Evolutionary conservation across 805 yeast species (phyloP), one percentile per base, ranked within the genome.

Genomic region (Priceomyces medius): DNA sequence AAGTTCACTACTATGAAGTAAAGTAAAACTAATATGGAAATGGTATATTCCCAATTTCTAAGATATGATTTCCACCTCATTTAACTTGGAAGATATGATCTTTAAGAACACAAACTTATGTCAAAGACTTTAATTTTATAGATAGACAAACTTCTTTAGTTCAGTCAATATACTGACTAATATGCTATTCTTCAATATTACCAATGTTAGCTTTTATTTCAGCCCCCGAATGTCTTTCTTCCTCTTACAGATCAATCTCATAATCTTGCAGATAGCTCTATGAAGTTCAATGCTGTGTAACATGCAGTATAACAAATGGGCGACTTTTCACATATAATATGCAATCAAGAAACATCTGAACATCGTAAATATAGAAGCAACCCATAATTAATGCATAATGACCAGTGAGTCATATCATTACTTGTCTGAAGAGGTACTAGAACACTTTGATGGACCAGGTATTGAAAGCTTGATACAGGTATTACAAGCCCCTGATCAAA

Each of bases 381-480:
- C 12, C 31, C 31, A 28, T 28, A 16, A 17, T 26, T 26, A 9
- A 26, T 26, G 16, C 29, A 34, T 17, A 19, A 48, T 51, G 52
- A 41, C 45, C 31, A 44, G 24, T 9, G 40, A 38, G 21, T 12
- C 37, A 19, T 51, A 45, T 39, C 45, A 48, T 18, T 62, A 59
- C 50, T 48, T 66, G 42, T 64, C 63, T 18, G 55, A 56, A 9
- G 63, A 63, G 12, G 55, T 65, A n/a, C 41, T 67, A n/a, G 42
- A 40, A 2, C 59, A 64, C 39, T 65, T 69, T 43, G 44, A 42
- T 5, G 63, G 63, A 2, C 38, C 50, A 7, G 73, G 73, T 2
- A 45, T 58, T 19, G 66, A 64, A 41, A 41, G 49, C n/a, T 51
- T 68, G 37, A 47, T 66, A 9, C 65, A 63, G 40, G 37, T 52